phyloP scores from a whole-genome alignment of 2,329 filamentous ascomycete genomes.

The Aspergillus tanneri region DNA sequence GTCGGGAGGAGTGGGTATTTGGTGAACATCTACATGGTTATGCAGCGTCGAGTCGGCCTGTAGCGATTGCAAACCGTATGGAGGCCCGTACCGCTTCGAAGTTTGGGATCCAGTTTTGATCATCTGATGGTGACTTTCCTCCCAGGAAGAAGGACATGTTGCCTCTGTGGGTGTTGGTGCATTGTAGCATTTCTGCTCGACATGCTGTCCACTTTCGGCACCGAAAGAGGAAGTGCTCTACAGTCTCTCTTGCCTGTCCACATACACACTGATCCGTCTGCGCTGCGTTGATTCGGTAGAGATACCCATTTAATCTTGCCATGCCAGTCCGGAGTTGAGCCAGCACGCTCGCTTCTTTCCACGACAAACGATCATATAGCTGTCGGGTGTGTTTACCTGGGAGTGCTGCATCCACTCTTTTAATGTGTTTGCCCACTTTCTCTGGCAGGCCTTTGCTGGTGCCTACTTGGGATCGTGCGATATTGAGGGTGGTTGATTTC shows the following conservation, averaged over 20 bases:
- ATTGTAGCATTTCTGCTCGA: slow-evolving; percentile 25
- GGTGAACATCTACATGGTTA: slow-evolving; percentile 20
- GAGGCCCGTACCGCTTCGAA: slow-evolving; percentile 29
- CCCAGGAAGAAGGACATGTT: slow-evolving; percentile 32
- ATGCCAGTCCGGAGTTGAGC: slow-evolving; percentile 27
- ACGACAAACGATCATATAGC: slow-evolving; percentile 24
- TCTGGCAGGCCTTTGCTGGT: slow-evolving; percentile 18
- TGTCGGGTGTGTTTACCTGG: slow-evolving; percentile 30
- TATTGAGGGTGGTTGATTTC: slow-evolving; percentile 28
- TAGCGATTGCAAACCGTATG: slow-evolving; percentile 33
- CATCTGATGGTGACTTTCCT: slow-evolving; percentile 23
- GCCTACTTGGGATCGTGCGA: slow-evolving; percentile 21
- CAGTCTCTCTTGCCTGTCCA: slow-evolving; percentile 24
- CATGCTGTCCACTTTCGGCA: slow-evolving; percentile 28
- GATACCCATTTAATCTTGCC: slow-evolving; percentile 33
- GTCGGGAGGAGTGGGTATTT: slow-evolving; percentile 6
- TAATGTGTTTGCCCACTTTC: slow-evolving; percentile 24
- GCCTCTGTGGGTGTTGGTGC: slow-evolving; percentile 21
- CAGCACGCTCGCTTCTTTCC: slow-evolving; percentile 27
- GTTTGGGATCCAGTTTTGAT: slow-evolving; percentile 30
- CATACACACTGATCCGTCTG: slow-evolving; percentile 21
- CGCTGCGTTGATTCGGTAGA: slow-evolving; percentile 9
- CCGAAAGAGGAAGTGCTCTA: slow-evolving; percentile 27
- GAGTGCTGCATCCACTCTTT: slow-evolving; percentile 29
- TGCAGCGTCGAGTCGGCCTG: slow-evolving; percentile 26